A percentile compares a stretch with the other conserved stretches of the same genome.
Conservation (phyloP, 768 basidiomycete genomes). For the Sporobolomyces roseus region DNA sequence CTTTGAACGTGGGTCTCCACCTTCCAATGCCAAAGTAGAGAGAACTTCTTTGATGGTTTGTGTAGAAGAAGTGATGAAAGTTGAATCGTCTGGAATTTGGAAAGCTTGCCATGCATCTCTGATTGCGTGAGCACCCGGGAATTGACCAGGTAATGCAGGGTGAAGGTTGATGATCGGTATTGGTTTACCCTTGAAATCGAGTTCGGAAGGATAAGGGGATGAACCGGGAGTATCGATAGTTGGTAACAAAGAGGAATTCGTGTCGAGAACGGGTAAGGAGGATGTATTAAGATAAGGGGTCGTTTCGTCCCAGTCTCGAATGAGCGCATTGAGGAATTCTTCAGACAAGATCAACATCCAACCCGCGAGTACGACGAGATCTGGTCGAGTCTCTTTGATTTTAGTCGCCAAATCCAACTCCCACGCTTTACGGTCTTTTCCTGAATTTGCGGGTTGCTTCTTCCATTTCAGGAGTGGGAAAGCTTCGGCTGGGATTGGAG, state of each 20-base stretch:
- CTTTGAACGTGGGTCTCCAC: background rate
- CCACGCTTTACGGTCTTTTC: conserved; percentile 68
- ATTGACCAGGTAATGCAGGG: conserved; percentile 91
- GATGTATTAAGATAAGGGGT: background rate
- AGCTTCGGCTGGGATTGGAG: conserved; percentile 74
- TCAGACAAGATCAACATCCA: conserved; percentile 97
- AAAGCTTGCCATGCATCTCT: conserved; percentile 85
- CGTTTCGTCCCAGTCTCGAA: conserved; percentile 48
- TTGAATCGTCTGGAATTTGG: conserved; percentile 47
- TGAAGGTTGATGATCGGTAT: conserved; percentile 94
- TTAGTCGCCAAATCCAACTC: conserved; percentile 72
- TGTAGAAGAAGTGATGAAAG: conserved; percentile 1
- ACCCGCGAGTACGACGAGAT: conserved; percentile 89
- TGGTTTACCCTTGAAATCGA: conserved; percentile 40
- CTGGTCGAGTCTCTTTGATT: conserved; percentile 57
- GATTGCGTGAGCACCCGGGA: conserved; percentile 84
- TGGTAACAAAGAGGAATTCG: background rate
- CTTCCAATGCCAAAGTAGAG: background rate
- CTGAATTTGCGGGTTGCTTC: conserved; percentile 54
- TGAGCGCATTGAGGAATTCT: conserved; percentile 62
- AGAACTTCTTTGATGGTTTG: conserved; percentile 39
- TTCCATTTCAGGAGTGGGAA: conserved; percentile 80
- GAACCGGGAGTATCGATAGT: conserved; percentile 21
- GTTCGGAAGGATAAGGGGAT: conserved; percentile 17
- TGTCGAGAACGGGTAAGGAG: background rate